Percentiles rank a stretch among this genome's conserved stretches.
These are phyloP conservation scores for Crassisporium funariophilum DNA, from an alignment of 768 basidiomycete genomes.

Conservation along the genomic window DNA sequence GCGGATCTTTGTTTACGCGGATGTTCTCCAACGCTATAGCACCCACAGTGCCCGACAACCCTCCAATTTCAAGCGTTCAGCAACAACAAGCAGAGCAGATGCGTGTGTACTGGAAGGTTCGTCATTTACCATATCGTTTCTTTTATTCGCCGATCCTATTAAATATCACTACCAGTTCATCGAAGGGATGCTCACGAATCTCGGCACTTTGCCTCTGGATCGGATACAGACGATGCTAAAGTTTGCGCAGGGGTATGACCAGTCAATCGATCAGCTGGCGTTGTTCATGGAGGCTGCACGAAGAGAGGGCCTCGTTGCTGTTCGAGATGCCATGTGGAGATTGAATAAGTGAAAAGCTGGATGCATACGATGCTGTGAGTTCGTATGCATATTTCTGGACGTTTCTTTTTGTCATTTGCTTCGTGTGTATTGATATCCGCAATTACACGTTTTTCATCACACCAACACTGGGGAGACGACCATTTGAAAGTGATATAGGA, in stretches of 20 bases:
- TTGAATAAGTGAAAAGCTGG: slow-evolving; percentile 36
- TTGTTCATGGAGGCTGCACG: slow-evolving; percentile 81
- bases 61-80: slow-evolving; percentile 56
- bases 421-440: too few relatives aligned
- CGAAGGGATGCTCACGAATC: slow-evolving; percentile 88
- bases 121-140: slow-evolving; percentile 6
- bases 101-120: slow-evolving; percentile 84
- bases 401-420: too few relatives aligned
- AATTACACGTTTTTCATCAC: too few relatives aligned
- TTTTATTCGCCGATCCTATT: not conserved
- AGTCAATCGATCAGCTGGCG: slow-evolving; percentile 75
- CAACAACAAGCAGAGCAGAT: slow-evolving; percentile 86
- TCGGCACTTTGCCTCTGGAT: slow-evolving; percentile 73
- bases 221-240: slow-evolving; percentile 90
- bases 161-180: slow-evolving; percentile 63
- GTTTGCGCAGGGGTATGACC: slow-evolving; percentile 82
- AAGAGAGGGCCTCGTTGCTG: slow-evolving; percentile 72
- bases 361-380: too few relatives aligned
- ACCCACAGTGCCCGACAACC: slow-evolving; percentile 40
- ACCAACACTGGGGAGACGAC: too few relatives aligned
- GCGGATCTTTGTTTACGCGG: slow-evolving; percentile 1
- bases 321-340: slow-evolving; percentile 73
- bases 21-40: slow-evolving; percentile 10
- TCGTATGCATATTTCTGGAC: too few relatives aligned
- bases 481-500: too few relatives aligned